A percentile compares a stretch with the other conserved stretches of the same genome.
These are phyloP conservation scores for Penicillium robsamsonii DNA, from an alignment of 495 filamentous ascomycete species.

Conservation along the genomic window DNA sequence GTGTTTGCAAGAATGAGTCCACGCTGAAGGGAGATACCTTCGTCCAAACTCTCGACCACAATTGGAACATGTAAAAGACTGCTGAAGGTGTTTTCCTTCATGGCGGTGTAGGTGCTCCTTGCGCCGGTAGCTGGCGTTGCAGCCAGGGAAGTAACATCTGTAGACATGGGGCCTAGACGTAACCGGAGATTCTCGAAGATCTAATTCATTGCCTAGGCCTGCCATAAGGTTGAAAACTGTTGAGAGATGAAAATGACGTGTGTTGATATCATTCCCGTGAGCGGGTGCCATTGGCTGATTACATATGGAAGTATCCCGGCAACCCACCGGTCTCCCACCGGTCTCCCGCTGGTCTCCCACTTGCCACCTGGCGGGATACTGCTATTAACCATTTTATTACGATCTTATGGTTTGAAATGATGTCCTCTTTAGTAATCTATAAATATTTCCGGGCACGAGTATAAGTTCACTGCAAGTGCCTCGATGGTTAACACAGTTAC, in stretches of 20 bases:
- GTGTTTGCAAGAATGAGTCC: neutral
- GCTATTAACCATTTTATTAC: no score
- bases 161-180: neutral
- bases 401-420: neutral
- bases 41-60: slow-evolving; percentile 23
- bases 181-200: neutral
- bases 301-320: no score
- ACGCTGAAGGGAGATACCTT: slow-evolving; percentile 14
- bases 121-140: slow-evolving; percentile 17
- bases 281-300: neutral
- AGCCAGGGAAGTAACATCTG: slow-evolving; percentile 18
- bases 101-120: slow-evolving; percentile 24
- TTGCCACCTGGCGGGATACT: no score
- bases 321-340: slow-evolving; percentile 19
- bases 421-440: no score
- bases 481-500: neutral
- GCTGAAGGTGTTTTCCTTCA: slow-evolving; percentile 9
- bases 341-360: slow-evolving; percentile 4
- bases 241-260: neutral
- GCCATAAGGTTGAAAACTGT: neutral
- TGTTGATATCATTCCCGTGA: neutral
- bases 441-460: neutral
- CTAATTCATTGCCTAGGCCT: neutral
- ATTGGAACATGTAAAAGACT: slow-evolving; percentile 14
- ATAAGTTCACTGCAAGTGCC: neutral